Percentiles rank a stretch among this genome's conserved stretches.
phyloP scores from a whole-genome alignment of 2,329 filamentous ascomycete genomes.

The Sclerotinia glacialis region DNA sequence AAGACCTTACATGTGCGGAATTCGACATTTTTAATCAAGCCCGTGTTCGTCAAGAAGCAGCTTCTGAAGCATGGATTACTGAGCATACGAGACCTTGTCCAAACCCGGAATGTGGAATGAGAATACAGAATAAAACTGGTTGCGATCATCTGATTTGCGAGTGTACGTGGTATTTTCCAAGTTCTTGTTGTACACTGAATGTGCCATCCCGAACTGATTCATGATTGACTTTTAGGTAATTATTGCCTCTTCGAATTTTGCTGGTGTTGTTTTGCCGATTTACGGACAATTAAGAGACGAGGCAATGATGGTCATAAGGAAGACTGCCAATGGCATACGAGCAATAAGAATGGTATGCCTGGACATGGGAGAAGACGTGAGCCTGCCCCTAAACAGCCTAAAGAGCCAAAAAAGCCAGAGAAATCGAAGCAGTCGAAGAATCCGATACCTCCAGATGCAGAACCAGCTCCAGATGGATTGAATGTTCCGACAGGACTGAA shows the following conservation, averaged over 20 bases:
- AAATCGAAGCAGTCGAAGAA: not conserved
- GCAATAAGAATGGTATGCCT: not conserved
- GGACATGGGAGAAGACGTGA: not conserved
- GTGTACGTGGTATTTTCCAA: not conserved
- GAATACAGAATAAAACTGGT: not conserved
- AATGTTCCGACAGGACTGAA: not conserved
- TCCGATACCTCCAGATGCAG: not conserved
- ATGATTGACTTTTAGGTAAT: not conserved
- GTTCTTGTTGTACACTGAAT: not conserved
- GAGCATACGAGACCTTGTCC: slow-evolving; percentile 3
- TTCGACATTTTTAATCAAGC: not conserved
- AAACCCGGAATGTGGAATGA: slow-evolving; percentile 5
- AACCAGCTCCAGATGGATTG: not conserved
- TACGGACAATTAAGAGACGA: not conserved
- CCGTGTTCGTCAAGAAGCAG: slow-evolving; percentile 1
- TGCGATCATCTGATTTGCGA: slow-evolving; percentile 5
- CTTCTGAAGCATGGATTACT: not conserved
- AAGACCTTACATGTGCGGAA: slow-evolving; percentile 3
- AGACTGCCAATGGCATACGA: not conserved
- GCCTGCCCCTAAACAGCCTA: not conserved
- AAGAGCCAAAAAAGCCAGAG: not conserved
- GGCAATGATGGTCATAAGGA: not conserved
- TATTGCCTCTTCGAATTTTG: slow-evolving; percentile 9
- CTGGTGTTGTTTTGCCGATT: not conserved
- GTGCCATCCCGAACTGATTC: not conserved